A percentile compares a stretch with the other conserved stretches of the same genome.
Conservation (phyloP, 306 rosid genomes). For the Corylus heterophylla region DNA sequence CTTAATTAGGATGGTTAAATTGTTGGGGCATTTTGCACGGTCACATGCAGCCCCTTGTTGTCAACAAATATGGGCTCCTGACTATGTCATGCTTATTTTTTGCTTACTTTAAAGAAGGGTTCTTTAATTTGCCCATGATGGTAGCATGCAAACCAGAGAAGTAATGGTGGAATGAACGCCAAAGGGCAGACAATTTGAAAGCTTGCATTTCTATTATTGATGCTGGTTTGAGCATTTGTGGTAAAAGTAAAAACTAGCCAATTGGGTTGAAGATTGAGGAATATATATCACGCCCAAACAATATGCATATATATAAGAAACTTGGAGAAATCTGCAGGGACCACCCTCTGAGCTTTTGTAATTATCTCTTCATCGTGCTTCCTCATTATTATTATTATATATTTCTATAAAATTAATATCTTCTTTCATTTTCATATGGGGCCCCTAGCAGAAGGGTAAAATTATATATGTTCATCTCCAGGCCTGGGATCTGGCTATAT, state of each 20-base stretch:
- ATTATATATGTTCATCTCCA: slow-evolving; percentile 6
- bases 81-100: slow-evolving; percentile 9
- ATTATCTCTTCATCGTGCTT: slow-evolving; percentile 33
- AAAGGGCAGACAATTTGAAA: slow-evolving; percentile 46
- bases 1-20: slow-evolving; percentile 1
- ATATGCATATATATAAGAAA: neutral
- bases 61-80: slow-evolving; percentile 11
- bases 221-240: slow-evolving; percentile 29
- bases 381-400: neutral
- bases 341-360: slow-evolving; percentile 38
- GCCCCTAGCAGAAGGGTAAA: slow-evolving; percentile 33
- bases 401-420: slow-evolving; percentile 2
- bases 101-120: slow-evolving; percentile 20
- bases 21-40: neutral
- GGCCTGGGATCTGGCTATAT: no score
- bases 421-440: slow-evolving; percentile 32
- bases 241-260: slow-evolving; percentile 38
- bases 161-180: slow-evolving; percentile 30
- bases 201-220: slow-evolving; percentile 35
- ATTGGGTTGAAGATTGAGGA: slow-evolving; percentile 10
- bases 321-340: slow-evolving; percentile 22
- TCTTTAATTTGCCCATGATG: neutral
- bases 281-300: slow-evolving; percentile 15
- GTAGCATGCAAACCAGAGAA: neutral
- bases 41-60: neutral